phyloP scores from a whole-genome alignment of 2,329 filamentous ascomycete species.

The Talaromyces piceae region DNA sequence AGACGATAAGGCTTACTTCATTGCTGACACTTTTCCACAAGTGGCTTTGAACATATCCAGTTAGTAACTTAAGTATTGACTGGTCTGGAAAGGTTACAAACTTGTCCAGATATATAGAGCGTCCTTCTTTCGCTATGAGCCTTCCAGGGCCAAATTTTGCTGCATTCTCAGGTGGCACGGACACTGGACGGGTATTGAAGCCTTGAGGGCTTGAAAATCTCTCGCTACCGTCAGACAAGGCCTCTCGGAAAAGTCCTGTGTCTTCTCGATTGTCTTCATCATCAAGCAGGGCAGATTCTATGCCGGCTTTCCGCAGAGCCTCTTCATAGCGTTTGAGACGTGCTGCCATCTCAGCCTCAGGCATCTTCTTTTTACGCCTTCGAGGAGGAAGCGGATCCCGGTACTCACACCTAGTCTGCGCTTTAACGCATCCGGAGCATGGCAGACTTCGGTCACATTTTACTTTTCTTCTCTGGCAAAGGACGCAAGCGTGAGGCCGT shows the following conservation, averaged over 20 bases:
- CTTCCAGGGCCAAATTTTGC: slow-evolving; percentile 7
- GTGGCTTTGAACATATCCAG: slow-evolving; percentile 8
- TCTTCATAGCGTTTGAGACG: slow-evolving; percentile 10
- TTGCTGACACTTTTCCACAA: slow-evolving; percentile 13
- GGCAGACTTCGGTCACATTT: slow-evolving; percentile 11
- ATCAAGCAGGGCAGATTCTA: slow-evolving; percentile 5
- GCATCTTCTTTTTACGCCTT: slow-evolving; percentile 9
- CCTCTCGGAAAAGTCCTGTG: neutral
- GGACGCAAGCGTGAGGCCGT: slow-evolving; percentile 9
- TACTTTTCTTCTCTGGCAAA: slow-evolving; percentile 12
- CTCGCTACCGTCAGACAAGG: neutral
- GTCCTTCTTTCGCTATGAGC: slow-evolving; percentile 10
- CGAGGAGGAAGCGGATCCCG: slow-evolving; percentile 10
- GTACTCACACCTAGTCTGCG: slow-evolving; percentile 10
- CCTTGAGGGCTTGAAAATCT: neutral
- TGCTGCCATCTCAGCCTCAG: slow-evolving; percentile 6
- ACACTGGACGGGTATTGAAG: neutral
- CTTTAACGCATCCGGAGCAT: slow-evolving; percentile 11
- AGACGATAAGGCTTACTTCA: slow-evolving; percentile 3
- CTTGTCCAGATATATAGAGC: slow-evolving; percentile 12
- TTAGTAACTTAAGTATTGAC: neutral
- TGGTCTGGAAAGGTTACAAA: slow-evolving; percentile 2
- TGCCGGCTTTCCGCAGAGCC: slow-evolving; percentile 6
- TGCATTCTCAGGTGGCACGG: neutral
- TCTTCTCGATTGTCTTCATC: neutral